phyloP scores from a whole-genome alignment of 441 rosid genomes.

The Flueggea neowawraea region DNA sequence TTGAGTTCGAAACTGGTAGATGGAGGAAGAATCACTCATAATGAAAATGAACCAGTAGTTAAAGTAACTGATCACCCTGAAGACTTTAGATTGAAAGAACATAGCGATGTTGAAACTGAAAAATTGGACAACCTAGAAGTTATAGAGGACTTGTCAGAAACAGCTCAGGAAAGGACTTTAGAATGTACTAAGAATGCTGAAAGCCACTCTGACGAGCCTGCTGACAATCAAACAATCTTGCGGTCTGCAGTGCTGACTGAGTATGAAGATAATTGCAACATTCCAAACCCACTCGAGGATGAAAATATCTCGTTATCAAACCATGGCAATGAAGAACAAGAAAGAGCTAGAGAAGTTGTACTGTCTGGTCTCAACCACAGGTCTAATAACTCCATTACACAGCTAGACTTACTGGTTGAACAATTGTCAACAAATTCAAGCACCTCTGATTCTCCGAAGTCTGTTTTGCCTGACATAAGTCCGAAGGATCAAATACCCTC shows the following conservation, averaged over 20 bases:
- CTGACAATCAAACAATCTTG: constrained; percentile 3
- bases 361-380: constrained; percentile 19
- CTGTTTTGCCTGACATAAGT: constrained; percentile 33
- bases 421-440: constrained; percentile 25
- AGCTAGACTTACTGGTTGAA: constrained; percentile 21
- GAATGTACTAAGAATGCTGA: constrained; percentile 15
- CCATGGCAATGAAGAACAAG: constrained; percentile 14
- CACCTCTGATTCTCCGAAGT: constrained; percentile 41
- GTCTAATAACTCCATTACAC: constrained; percentile 20
- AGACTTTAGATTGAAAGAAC: constrained; percentile 5
- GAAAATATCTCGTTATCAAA: constrained; percentile 1
- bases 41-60: too few relatives aligned
- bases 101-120: not conserved
- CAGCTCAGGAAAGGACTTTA: constrained; percentile 21
- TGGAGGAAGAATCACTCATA: too few relatives aligned
- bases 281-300: constrained; percentile 7
- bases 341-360: constrained; percentile 21
- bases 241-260: not conserved
- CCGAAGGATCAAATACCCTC: constrained; percentile 14
- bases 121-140: constrained; percentile 7
- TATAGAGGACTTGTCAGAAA: constrained; percentile 10
- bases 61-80: not conserved
- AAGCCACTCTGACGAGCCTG: constrained; percentile 6
- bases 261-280: not conserved
- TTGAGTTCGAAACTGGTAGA: too few relatives aligned